Conservation (phyloP, 1,284 basidiomycete species). For the Malassezia obtusa region DNA sequence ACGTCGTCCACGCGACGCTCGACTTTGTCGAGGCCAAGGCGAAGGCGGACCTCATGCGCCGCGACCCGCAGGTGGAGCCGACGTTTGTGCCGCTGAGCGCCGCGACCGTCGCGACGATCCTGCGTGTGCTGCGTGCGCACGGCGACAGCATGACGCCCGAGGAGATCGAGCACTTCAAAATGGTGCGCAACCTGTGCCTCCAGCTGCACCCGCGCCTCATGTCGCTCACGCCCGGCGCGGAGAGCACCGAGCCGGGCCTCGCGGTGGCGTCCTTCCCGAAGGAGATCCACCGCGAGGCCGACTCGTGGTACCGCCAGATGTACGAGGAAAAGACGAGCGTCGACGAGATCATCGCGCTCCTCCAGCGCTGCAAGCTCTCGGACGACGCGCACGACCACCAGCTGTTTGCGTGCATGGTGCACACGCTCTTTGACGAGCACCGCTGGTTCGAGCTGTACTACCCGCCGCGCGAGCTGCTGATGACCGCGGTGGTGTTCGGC, state of each 20-base stretch:
- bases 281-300: slow-evolving; percentile 76
- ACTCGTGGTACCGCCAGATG: slow-evolving; percentile 94
- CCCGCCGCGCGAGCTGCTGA: slow-evolving; percentile 81
- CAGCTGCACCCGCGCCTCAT: slow-evolving; percentile 94
- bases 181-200: slow-evolving; percentile 83
- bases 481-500: slow-evolving; percentile 94
- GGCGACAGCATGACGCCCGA: slow-evolving; percentile 52
- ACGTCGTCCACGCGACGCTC: slow-evolving; percentile 62
- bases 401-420: slow-evolving; percentile 95
- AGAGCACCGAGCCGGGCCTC: slow-evolving; percentile 81
- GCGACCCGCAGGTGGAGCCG: slow-evolving; percentile 43
- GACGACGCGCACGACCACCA: slow-evolving; percentile 77
- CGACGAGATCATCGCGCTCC: slow-evolving; percentile 80
- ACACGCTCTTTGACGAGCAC: slow-evolving; percentile 99
- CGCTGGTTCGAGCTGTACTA: slow-evolving; percentile 92
- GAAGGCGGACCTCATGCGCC: slow-evolving; percentile 42
- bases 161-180: slow-evolving; percentile 79
- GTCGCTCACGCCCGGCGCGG: slow-evolving; percentile 72
- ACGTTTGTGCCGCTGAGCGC: slow-evolving; percentile 42
- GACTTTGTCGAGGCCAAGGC: slow-evolving; percentile 44
- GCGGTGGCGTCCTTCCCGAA: slow-evolving; percentile 75
- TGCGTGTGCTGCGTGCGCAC: slow-evolving; percentile 41
- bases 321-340: slow-evolving; percentile 83
- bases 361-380: slow-evolving; percentile 76
- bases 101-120: slow-evolving; percentile 40